Evolutionary conservation across 2,329 filamentous ascomycete species (phyloP), one percentile per base, ranked within the genome.

Genomic region (Colletotrichum graminicola): DNA sequence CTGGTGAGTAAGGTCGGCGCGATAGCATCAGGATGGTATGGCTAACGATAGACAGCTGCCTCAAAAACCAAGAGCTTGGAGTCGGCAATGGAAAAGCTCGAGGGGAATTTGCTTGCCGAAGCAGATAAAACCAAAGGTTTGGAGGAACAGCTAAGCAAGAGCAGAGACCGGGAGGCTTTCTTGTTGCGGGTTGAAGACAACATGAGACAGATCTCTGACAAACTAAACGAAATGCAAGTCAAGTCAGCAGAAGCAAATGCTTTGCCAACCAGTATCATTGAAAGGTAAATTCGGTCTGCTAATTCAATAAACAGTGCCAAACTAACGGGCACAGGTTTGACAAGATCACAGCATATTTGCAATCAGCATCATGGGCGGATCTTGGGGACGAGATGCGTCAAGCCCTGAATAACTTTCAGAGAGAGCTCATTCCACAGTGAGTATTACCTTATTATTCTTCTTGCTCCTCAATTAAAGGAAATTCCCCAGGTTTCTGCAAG

Each of bases 251-350:
- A 72, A 26, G n/a, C 39, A 10, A 26, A 45, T 5, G 34, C 8
- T n/a, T n/a, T 64, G 29, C 47, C 59, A n/a, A 7, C 16, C 32
- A 10, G n/a, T 23, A n/a, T 64, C n/a, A 18, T 16, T 21, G 18
- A 51, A 45, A 72, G 49, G 69, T 64, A 39, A 23, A 14, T 34
- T 8, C 5, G 7, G 36, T 14, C 21, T 21, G 26, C 12, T 18
- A 16, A 16, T 8, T 10, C 8, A 21, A 21, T 14, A 14, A 10
- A 29, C 8, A 3, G 14, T 11, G 14, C 5, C 10, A 29, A 10
- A 34, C 54, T 64, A 18, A 72, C 45, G 2, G 4, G 12, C 7
- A 16, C n/a, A 72, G 69, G 54, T 16, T 72, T 59, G 54, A 64
- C 21, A 47, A 69, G 8, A 64, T 72, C 26, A 10, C 21, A 21